Evolutionary conservation across 2,329 filamentous ascomycete species (phyloP), one percentile per base, ranked within the genome.

Genomic region (Annulohypoxylon truncatum): DNA sequence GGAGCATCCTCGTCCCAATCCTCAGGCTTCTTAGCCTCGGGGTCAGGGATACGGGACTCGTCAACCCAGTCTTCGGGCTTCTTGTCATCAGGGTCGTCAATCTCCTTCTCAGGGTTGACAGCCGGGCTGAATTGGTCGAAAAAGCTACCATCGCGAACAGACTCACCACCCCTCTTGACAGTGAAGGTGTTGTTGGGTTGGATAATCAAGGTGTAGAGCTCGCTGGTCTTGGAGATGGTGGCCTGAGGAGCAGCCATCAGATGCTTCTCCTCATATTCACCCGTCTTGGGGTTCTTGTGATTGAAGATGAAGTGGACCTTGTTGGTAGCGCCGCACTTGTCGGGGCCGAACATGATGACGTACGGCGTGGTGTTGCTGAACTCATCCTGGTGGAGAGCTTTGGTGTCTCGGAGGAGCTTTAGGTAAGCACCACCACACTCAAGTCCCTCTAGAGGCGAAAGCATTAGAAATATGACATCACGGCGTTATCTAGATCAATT

Each of bases 251-350:
- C 91, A 75, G 87, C 87, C 79, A 88, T 89, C 71, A 99, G 88
- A 84, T 99, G 96, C 91, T 99, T 99, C 92, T 99, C 96, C 88
- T 99, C 95, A 78, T 99, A 99, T 83, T 97, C 93, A 85, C 95
- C 95, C 48, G 94, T 97, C 92, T 97, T 97, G 79, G 96, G 96
- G 89, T 98, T 99, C 92, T 98, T 99, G 92, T 99, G 96, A 84
- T 96, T 96, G 90, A 99, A 97, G 82, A 99, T 99, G 85, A 99
- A 97, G 82, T 89, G 87, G 56, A 96, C 92, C 91, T 98, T 98
- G 91, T 99, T 99, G 82, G 93, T 98, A 80, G 93, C 89, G 81
- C 96, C 96, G 81, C 96, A 99, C 91, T 98, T 98, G 87, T 99
- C 96, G 75, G 96, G 96, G 74, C 96, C 96, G 80, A 99, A 99